Base-by-base conservation (phyloP, 1,284 basidiomycete species). In the Athelia psychrophila region DNA sequence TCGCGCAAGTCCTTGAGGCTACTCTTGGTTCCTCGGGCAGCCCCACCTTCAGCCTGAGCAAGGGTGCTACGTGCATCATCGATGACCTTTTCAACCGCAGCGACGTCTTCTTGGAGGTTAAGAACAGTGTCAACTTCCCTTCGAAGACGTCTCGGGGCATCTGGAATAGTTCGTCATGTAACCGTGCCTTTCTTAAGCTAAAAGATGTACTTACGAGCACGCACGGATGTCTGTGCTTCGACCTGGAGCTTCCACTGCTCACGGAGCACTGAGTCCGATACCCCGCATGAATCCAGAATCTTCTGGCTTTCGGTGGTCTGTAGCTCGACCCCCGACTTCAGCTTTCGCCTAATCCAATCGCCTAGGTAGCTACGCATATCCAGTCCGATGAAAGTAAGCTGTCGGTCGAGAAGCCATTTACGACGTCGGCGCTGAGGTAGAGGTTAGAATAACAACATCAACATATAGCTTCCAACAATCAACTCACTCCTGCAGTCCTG, bases 351-450 rank as follows among this genome's bases (percentile, higher is more conserved):
- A 15, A 67, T 54, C 63, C 65, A 67, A 2, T 53, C 49, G 0
- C 64, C 63, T 1, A 67, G 59, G 8, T 54, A 52, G 2, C 46
- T 27, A 1, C 44, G 25, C 40, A 61, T 54, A 15, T 60, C 51
- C 3, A 15, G 13, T 0, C 54, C 59, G 25, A 72, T 58, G 9
- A 56, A 51, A 0, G 47, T 32, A 0, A 59, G 56, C 24, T 68
- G 63, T 9, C 58, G 50, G 42, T 71, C 64, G 22, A 69, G 56
- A 1, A 69, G 45, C 62, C 64, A 70, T 1, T 67, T 53, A 6
- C 58, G 33, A 2, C 56, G 27, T 13, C 56, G 51, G 3, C 51
- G 35, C 68, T 71, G 49, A 18, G 38, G 22, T 5, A 10, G 6
- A 42, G 18, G 22, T 23, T 23, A 42, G 33, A 35, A 12, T 12